Evolutionary conservation across 129 eudicot species (phyloP), one percentile per base, ranked within the genome.

Genomic region (Escallonia herrerae): DNA sequence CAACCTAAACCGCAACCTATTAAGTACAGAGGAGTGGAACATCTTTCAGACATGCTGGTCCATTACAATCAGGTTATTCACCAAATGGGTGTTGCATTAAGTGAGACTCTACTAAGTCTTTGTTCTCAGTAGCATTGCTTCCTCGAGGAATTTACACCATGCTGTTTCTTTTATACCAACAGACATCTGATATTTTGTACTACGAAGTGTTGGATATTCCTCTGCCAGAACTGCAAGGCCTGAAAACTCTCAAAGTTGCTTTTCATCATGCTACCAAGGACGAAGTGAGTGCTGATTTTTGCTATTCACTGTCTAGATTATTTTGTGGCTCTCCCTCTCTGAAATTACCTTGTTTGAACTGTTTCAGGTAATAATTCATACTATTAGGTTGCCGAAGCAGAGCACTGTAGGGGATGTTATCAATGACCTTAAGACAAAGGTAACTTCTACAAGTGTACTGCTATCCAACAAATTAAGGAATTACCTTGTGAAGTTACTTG

Each of bases 131-230:
- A 42, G 4, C 14, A 43, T 55, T 63, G 50, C 43, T 62, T 56
- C 58, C 59, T 63, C 22, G 54, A 71, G 43, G 63, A 53, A 4
- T 44, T 65, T 48, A 37, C 50, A 54, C 54, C 61, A 53, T n/a
- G 44, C 44, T 60, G 51, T 22, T 70, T 52, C 11, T 41, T 49
- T 72, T 61, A 37, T 67, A 4, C 70, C 57, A 65, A 38, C 74
- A 89, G 96, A 76, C 74, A 52, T 85, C 96, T 4, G 96, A 89
- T 74, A 89, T 89, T 70, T 63, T 89, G 72, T 89, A 89, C 70
- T 89, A 89, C 74, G 96, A 89, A 77, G 94, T 85, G 57, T 65
- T 89, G 75, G 96, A 89, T 71, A 89, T 89, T 51, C 96, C 96
- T 62, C 76, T 89, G 52, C 96, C 96, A 37, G 94, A 89, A 72